Percentiles rank a stretch among this genome's conserved stretches.
phyloP scores from a whole-genome alignment of 805 yeast genomes.

The Zygoascus tannicola region DNA sequence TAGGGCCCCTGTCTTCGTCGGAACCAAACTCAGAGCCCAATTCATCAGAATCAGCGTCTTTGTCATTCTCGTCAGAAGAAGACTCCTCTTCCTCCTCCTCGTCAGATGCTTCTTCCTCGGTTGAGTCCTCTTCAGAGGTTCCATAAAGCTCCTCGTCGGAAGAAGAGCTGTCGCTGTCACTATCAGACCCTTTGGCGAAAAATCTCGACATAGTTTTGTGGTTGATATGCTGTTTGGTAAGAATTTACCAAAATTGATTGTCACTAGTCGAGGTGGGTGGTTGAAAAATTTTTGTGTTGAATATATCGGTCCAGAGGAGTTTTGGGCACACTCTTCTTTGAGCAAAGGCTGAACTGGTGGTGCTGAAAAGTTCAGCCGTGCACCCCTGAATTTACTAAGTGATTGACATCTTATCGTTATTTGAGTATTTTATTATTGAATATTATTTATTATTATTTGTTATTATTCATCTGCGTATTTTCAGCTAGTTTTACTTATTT shows the following conservation, averaged over 20 bases:
- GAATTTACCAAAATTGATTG: neutral
- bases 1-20: constrained; percentile 30
- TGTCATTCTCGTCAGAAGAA: constrained; percentile 39
- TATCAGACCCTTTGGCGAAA: constrained; percentile 48
- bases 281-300: neutral
- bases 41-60: constrained; percentile 31
- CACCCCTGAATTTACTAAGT: too few relatives aligned
- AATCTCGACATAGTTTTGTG: constrained; percentile 68
- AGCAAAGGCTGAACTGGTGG: too few relatives aligned
- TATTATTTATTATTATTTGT: too few relatives aligned
- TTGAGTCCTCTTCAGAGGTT: constrained; percentile 20
- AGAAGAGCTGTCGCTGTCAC: constrained; percentile 23
- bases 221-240: neutral
- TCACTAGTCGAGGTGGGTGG: neutral
- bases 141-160: constrained; percentile 27
- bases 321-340: neutral
- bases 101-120: constrained; percentile 34
- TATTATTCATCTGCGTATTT: too few relatives aligned
- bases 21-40: too few relatives aligned
- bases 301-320: neutral
- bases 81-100: constrained; percentile 32
- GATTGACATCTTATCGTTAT: too few relatives aligned
- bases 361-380: too few relatives aligned
- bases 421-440: too few relatives aligned
- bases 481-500: too few relatives aligned